Conservation (phyloP, 257 asterid species). For the Solanum microdontum region DNA sequence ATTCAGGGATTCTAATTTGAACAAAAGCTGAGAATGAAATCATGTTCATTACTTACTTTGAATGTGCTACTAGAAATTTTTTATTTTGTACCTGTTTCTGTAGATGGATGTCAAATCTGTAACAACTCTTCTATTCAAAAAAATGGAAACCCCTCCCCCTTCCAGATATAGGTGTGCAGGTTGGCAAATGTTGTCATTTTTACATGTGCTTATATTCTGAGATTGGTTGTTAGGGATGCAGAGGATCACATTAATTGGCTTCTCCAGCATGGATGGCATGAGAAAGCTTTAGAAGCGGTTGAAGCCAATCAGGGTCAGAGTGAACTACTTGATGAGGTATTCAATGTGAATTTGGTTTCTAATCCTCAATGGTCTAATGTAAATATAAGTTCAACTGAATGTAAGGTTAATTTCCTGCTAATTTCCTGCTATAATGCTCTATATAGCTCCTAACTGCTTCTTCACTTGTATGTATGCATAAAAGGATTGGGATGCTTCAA, state of each 20-base stretch:
- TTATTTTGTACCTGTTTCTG: neutral
- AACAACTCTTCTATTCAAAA: neutral
- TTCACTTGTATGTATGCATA: neutral
- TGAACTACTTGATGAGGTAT: slow-evolving; percentile 95
- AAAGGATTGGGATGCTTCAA: neutral
- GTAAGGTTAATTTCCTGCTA: neutral
- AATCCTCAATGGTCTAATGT: neutral
- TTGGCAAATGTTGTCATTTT: neutral
- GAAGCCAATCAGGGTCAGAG: slow-evolving; percentile 95
- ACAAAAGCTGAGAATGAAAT: neutral
- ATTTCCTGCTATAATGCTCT: neutral
- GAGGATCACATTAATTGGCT: slow-evolving; percentile 99
- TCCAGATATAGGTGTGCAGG: neutral
- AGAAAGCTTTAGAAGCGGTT: slow-evolving; percentile 94
- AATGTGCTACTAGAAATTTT: neutral
- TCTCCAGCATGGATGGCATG: slow-evolving; percentile 91
- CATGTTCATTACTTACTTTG: neutral
- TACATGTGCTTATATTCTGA: slow-evolving; percentile 3
- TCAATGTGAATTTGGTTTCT: neutral
- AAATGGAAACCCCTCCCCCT: neutral
- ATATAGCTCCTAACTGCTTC: neutral
- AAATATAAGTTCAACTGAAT: neutral
- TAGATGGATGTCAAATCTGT: neutral
- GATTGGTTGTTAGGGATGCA: slow-evolving; percentile 63
- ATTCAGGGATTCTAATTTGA: neutral